Evolutionary conservation across 2,329 filamentous ascomycete genomes (phyloP), one percentile per base, ranked within the genome.

Genomic region (Verticillium dahliae): DNA sequence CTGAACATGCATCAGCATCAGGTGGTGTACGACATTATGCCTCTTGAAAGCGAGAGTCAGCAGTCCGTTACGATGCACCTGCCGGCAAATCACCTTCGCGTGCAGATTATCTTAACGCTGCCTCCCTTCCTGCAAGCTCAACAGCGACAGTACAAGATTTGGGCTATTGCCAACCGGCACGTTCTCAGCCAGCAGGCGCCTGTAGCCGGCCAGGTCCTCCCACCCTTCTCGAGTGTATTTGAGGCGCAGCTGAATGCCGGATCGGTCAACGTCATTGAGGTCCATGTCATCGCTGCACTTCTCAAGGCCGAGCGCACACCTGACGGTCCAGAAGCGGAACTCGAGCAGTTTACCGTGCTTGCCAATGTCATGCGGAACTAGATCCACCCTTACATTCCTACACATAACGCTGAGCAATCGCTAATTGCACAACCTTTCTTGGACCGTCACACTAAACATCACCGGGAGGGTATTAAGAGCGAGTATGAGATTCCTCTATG

Each of bases 341-440:
- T 93, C 65, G 92, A 97, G 77, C 89, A 89, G 68, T 82, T 92
- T 62, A 91, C 86, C 1, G 80, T 95, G 34, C 90, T 90, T 74
- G 83, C 89, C 63, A 89, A 95, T 73, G 75, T 96, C 67, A 74
- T 86, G 72, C 83, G 76, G 74, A 72, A 71, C 58, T 81, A 72
- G 68, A 52, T 50, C 50, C 9, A 41, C 56, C 56, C 56, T 58
- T 50, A 18, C 45, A 50, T 50, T 50, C 45, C 18, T 35, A 34
- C 55, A 56, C 27, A 7, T 15, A 38, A 34, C 27, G 55, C 35
- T 56, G 14, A 34, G 55, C 15, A 56, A n/a, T 56, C 27, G 55
- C 31, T 56, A 56, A 7, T 14, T n/a, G 31, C 27, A 34, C 7
- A 15, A 45, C 3, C 45, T 18, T 11, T 22, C 22, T 50, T 27